These are phyloP conservation scores for Coemansia sp. DNA, from an alignment of 192 early-diverging fungal species.

Conservation along the genomic window DNA sequence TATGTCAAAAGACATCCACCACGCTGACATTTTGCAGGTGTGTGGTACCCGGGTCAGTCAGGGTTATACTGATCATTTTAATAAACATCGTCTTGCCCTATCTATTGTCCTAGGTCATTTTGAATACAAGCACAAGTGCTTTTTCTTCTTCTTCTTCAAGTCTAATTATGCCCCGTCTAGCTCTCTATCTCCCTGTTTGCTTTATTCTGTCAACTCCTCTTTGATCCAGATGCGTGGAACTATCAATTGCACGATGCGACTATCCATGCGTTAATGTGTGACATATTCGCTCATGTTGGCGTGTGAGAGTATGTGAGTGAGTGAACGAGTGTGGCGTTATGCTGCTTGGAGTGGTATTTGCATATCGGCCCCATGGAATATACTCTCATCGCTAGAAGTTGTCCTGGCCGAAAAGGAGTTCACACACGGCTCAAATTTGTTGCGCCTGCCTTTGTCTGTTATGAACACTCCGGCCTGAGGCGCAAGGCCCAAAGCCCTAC, in stretches of 20 bases:
- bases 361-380: background rate
- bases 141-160: background rate
- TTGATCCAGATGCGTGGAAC: background rate
- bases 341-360: background rate
- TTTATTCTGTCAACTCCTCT: background rate
- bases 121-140: background rate
- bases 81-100: background rate
- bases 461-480: background rate
- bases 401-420: background rate
- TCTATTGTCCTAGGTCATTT: background rate
- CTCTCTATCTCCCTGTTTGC: background rate
- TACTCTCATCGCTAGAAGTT: background rate
- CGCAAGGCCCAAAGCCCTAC: background rate
- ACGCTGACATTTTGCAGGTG: background rate
- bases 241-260: background rate
- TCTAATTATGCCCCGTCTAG: background rate
- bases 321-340: background rate
- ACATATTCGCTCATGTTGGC: background rate
- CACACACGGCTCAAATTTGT: background rate
- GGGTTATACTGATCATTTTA: background rate
- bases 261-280: background rate
- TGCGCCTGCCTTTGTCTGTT: background rate
- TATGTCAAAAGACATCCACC: background rate
- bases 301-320: background rate
- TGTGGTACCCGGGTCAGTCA: background rate